These are phyloP conservation scores for Aspergillus indologenus DNA, from an alignment of 495 filamentous ascomycete genomes.

Conservation along the genomic window DNA sequence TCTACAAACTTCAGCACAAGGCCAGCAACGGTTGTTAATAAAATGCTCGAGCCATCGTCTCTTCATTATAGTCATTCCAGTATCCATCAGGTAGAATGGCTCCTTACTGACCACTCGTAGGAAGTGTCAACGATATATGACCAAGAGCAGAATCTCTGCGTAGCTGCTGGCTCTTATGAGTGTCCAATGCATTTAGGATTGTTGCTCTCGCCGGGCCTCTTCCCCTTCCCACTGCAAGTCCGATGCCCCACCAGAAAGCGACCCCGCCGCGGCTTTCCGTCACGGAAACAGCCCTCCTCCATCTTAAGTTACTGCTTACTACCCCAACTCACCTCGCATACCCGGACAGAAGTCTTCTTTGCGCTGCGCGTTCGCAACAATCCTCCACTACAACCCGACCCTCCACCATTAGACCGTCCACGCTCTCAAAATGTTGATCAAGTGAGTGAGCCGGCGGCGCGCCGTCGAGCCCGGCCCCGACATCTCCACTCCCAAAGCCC, in stretches of 20 bases:
- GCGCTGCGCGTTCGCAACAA: not conserved
- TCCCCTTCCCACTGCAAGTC: not conserved
- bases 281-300: conserved; percentile 14
- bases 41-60: too few species aligned
- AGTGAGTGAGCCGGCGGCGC: conserved; percentile 28
- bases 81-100: too few species aligned
- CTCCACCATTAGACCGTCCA: not conserved
- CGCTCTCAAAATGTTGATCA: conserved; percentile 46
- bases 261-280: conserved; percentile 21
- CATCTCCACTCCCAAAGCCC: not conserved
- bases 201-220: not conserved
- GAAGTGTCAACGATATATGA: too few species aligned
- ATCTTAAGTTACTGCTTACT: conserved; percentile 21
- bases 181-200: not conserved
- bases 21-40: too few species aligned
- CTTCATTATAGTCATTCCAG: too few species aligned
- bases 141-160: too few species aligned
- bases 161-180: too few species aligned
- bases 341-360: not conserved
- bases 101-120: too few species aligned
- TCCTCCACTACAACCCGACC: not conserved
- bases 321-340: conserved; percentile 11
- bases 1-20: too few species aligned
- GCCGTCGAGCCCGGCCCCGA: not conserved
- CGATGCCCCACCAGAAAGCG: conserved; percentile 19